Evolutionary conservation across 116 monocot species (phyloP).

Genomic region (Papilionanthe hybrid): DNA sequence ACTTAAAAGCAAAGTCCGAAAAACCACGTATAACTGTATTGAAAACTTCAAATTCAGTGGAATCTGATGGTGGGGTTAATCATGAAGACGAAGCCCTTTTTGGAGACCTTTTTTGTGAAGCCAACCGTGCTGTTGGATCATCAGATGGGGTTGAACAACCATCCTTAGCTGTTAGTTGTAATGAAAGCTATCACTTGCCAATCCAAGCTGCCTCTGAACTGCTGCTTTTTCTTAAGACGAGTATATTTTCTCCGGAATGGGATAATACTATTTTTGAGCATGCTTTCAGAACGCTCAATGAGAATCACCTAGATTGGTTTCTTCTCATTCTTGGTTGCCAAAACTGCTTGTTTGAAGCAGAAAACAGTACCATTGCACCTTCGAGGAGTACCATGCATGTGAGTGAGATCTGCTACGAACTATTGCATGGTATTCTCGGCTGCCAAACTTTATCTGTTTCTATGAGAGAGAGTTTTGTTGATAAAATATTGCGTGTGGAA

Average conservation of each 20-base stretch:
- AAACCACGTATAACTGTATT: conserved; percentile 27
- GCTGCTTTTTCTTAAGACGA: conserved; percentile 60
- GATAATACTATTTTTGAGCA: conserved; percentile 39
- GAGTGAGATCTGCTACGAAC: conserved; percentile 70
- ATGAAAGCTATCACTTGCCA: conserved; percentile 27
- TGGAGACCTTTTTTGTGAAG: conserved; percentile 96
- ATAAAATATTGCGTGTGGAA: conserved; percentile 65
- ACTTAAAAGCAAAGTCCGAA: conserved; percentile 39
- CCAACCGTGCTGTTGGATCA: conserved; percentile 39
- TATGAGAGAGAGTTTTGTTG: conserved; percentile 60
- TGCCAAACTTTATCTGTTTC: conserved; percentile 33
- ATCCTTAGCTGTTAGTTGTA: conserved; percentile 14
- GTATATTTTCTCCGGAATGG: conserved; percentile 67
- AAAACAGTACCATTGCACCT: conserved; percentile 11
- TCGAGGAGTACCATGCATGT: conserved; percentile 20
- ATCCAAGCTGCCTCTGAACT: conserved; percentile 59
- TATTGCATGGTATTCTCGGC: conserved; percentile 61
- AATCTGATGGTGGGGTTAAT: conserved; percentile 44
- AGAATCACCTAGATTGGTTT: conserved; percentile 46
- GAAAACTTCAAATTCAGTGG: conserved; percentile 48
- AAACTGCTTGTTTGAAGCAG: conserved; percentile 33
- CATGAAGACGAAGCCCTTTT: conserved; percentile 98
- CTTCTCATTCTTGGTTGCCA: conserved; percentile 55
- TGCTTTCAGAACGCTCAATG: conserved; percentile 60
- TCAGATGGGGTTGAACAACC: conserved; percentile 58